phyloP scores from a whole-genome alignment of 2,329 filamentous ascomycete species.

The Torrubiella hemipterigena region DNA sequence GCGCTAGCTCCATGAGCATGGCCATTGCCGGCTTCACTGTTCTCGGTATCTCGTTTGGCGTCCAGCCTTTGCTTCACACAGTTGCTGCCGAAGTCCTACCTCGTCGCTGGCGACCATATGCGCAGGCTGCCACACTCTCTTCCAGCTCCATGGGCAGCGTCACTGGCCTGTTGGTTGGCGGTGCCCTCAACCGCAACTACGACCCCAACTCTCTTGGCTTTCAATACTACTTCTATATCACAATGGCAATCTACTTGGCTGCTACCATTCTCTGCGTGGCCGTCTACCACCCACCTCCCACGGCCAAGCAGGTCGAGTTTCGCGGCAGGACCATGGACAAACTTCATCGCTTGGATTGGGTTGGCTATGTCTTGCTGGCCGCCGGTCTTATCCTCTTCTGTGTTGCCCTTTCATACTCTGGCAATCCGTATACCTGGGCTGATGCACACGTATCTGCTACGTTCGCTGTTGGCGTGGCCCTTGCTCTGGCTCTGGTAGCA shows the following conservation, averaged over 20 bases:
- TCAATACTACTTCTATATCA: conserved; percentile 22
- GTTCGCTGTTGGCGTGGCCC: conserved; percentile 20
- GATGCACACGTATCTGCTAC: conserved; percentile 21
- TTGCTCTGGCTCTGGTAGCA: conserved; percentile 14
- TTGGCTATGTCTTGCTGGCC: conserved; percentile 22
- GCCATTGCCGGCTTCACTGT: conserved; percentile 24
- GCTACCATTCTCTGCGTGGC: conserved; percentile 15
- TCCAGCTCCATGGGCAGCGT: conserved; percentile 18
- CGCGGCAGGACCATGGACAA: conserved; percentile 16
- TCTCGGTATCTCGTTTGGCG: conserved; percentile 21
- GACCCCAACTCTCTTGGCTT: conserved; percentile 17
- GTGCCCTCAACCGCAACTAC: conserved; percentile 17
- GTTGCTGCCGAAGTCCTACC: conserved; percentile 27
- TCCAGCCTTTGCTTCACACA: conserved; percentile 24
- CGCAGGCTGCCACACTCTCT: conserved; percentile 19
- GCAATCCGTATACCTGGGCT: conserved; percentile 25
- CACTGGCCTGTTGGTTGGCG: conserved; percentile 20
- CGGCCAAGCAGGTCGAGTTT: conserved; percentile 14
- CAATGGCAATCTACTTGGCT: conserved; percentile 15
- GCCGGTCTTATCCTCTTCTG: conserved; percentile 24
- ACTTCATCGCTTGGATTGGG: conserved; percentile 23
- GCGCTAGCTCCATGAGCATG: conserved; percentile 20
- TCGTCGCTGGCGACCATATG: conserved; percentile 20
- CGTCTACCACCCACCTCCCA: conserved; percentile 20
- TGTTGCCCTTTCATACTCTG: conserved; percentile 23